Evolutionary conservation across 192 early-diverging fungal species (phyloP).

Genomic region (Thamnidium elegans): DNA sequence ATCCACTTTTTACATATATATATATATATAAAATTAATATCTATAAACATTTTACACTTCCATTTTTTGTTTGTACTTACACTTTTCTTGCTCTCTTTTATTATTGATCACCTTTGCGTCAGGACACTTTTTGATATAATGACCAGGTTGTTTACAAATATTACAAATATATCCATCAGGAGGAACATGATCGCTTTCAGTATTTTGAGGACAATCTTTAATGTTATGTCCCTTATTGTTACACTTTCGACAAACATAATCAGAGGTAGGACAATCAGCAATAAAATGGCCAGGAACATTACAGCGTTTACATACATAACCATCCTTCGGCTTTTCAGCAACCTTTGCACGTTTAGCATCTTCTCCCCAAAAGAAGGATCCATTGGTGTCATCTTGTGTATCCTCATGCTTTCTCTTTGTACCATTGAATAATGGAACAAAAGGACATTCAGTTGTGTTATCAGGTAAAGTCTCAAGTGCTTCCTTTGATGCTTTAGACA

Average conservation of each 20-base stretch:
- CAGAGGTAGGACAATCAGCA: constrained; percentile 28
- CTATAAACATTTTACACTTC: neutral
- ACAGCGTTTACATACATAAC: constrained; percentile 52
- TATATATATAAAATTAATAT: neutral
- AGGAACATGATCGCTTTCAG: constrained; percentile 9
- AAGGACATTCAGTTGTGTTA: constrained; percentile 58
- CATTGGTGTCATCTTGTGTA: constrained; percentile 12
- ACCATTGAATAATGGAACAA: constrained; percentile 33
- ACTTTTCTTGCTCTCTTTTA: constrained; percentile 40
- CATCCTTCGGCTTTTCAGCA: constrained; percentile 17
- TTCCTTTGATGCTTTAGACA: constrained; percentile 39
- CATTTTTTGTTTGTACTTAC: constrained; percentile 20
- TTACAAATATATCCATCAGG: constrained; percentile 61
- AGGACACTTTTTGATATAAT: constrained; percentile 65
- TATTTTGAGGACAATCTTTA: no score
- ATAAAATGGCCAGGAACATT: constrained; percentile 54
- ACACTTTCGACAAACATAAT: no score
- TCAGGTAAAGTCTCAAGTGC: constrained; percentile 36
- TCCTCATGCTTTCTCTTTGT: constrained; percentile 24
- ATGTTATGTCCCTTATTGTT: neutral
- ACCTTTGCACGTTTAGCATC: constrained; percentile 25
- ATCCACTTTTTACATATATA: constrained; percentile 27
- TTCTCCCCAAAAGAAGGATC: constrained; percentile 46
- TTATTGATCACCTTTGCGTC: constrained; percentile 14
- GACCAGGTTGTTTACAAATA: constrained; percentile 61